These are phyloP conservation scores for Aureobasidium pullulans DNA, from an alignment of 2,329 filamentous ascomycete species.

Conservation along the genomic window DNA sequence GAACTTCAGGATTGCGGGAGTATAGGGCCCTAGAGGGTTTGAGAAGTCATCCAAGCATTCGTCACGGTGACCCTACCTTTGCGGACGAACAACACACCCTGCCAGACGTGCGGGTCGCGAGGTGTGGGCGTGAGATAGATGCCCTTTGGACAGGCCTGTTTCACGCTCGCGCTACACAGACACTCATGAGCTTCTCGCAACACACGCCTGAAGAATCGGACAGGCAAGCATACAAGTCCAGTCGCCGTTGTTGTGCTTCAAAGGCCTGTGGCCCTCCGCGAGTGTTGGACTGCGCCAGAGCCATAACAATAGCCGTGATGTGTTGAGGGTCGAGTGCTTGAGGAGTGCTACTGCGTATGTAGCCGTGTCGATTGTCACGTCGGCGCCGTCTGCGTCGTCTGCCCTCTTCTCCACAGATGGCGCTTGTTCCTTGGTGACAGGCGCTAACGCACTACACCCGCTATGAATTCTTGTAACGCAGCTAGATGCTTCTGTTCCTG, in stretches of 20 bases:
- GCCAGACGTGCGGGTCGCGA: slow-evolving; percentile 75
- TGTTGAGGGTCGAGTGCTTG: background rate
- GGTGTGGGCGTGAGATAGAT: slow-evolving; percentile 80
- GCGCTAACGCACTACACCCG: background rate
- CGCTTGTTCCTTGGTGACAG: background rate
- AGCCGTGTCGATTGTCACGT: background rate
- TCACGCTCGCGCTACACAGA: slow-evolving; percentile 11
- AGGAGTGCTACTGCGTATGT: too few species aligned
- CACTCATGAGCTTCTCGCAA: slow-evolving; percentile 9
- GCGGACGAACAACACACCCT: slow-evolving; percentile 83
- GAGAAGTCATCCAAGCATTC: slow-evolving; percentile 9
- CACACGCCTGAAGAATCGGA: background rate
- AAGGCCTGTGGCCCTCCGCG: slow-evolving; percentile 4
- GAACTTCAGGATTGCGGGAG: slow-evolving; percentile 79
- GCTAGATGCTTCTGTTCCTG: background rate
- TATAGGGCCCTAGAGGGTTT: slow-evolving; percentile 65
- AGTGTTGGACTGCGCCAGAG: slow-evolving; percentile 10
- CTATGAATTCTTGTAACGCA: background rate
- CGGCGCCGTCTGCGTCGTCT: background rate
- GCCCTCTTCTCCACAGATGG: background rate
- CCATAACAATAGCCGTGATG: background rate
- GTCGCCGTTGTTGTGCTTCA: slow-evolving; percentile 14
- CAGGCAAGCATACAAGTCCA: slow-evolving; percentile 16
- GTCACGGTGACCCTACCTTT: slow-evolving; percentile 52
- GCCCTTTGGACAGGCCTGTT: slow-evolving; percentile 68